These are phyloP conservation scores for Mimosa bimucronata DNA, from an alignment of 306 rosid genomes.

Conservation along the genomic window DNA sequence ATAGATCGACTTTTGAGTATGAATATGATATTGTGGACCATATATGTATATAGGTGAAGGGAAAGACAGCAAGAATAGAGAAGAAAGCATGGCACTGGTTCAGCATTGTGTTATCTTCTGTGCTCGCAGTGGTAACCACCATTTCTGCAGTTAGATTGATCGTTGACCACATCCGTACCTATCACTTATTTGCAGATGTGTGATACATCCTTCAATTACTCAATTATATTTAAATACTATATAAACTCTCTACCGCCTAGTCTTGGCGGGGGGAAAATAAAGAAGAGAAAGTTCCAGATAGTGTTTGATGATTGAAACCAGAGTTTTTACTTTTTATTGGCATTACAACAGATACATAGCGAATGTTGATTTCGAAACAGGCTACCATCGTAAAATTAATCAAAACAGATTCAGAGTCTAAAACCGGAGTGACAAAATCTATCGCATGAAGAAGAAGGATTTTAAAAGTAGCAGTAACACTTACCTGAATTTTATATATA, in stretches of 20 bases:
- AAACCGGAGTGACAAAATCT: not conserved
- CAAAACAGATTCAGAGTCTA: not conserved
- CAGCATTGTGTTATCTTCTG: constrained; percentile 45
- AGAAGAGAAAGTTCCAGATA: not conserved
- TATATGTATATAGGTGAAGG: constrained; percentile 52
- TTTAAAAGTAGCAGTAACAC: not conserved
- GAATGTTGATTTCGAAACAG: not conserved
- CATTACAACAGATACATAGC: not conserved
- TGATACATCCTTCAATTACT: constrained; percentile 19
- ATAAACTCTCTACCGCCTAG: not conserved
- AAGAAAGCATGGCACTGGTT: constrained; percentile 64
- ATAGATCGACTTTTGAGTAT: too few relatives aligned
- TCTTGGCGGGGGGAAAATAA: not conserved
- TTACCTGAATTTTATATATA: not conserved
- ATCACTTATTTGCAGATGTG: constrained; percentile 56
- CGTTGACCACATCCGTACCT: constrained; percentile 41
- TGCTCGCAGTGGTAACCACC: constrained; percentile 52
- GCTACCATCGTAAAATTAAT: not conserved
- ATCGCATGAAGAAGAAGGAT: not conserved
- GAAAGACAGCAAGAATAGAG: constrained; percentile 48
- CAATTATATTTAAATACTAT: too few relatives aligned
- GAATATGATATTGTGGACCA: not conserved
- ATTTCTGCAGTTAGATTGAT: constrained; percentile 56
- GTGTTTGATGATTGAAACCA: not conserved
- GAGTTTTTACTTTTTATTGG: not conserved